Evolutionary conservation across 495 filamentous ascomycete genomes (phyloP).

Genomic region (Beverwykella pulmonaria): DNA sequence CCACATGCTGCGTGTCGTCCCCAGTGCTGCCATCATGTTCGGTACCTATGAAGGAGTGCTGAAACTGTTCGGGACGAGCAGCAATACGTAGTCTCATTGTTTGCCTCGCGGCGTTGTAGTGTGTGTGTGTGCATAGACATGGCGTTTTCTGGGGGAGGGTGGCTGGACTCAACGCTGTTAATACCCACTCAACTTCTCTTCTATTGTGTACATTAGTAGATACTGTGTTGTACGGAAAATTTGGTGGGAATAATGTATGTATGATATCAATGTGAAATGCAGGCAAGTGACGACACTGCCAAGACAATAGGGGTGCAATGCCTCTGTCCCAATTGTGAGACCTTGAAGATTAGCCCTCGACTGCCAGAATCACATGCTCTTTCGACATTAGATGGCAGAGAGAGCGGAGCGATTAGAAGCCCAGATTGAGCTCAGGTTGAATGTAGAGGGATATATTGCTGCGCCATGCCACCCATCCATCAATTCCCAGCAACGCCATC

Average conservation of each 20-base stretch:
- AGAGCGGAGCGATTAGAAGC: too few species aligned
- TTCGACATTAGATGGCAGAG: too few species aligned
- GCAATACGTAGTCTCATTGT: constrained; percentile 27
- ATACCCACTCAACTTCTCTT: not conserved
- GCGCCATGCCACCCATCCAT: too few species aligned
- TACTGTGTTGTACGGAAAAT: not conserved
- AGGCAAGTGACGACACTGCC: too few species aligned
- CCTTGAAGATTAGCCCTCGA: too few species aligned
- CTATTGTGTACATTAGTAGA: not conserved
- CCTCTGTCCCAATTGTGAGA: too few species aligned
- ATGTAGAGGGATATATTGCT: too few species aligned
- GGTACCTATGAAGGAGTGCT: constrained; percentile 87
- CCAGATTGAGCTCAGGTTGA: too few species aligned
- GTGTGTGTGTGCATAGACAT: not conserved
- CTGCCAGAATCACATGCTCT: too few species aligned
- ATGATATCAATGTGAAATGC: not conserved
- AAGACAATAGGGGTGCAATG: too few species aligned
- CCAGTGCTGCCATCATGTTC: constrained; percentile 88
- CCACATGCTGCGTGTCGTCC: constrained; percentile 83
- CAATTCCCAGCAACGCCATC: too few species aligned
- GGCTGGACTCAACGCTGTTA: not conserved
- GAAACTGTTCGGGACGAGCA: constrained; percentile 45
- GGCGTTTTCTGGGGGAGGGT: not conserved
- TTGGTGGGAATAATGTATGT: not conserved
- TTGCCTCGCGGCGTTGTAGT: not conserved